Conservation (phyloP, 345 rosid species). For the Populus davidiana region DNA sequence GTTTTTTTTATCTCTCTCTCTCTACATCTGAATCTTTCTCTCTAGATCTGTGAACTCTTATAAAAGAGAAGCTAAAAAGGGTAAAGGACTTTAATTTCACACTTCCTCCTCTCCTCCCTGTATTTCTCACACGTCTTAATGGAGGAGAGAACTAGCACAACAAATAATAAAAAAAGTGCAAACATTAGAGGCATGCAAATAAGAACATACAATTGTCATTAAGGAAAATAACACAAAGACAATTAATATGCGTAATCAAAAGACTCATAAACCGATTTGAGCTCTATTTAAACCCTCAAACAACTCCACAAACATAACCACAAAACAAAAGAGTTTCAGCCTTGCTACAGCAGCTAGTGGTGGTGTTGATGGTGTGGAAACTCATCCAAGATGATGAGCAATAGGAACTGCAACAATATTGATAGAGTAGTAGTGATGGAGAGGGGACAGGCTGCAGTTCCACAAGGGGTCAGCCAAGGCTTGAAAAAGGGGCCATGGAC, state of each 20-base stretch:
- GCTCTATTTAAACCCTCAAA: conserved; percentile 8
- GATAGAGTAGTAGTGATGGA: conserved; percentile 9
- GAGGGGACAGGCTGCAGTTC: not conserved
- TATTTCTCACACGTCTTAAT: conserved; percentile 12
- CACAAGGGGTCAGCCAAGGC: conserved; percentile 20
- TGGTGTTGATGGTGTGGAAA: not conserved
- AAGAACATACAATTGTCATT: conserved; percentile 4
- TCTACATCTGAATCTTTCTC: too few species aligned
- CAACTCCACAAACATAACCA: not conserved
- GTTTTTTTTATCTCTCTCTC: too few species aligned
- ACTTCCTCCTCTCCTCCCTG: conserved; percentile 1
- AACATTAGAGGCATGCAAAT: not conserved
- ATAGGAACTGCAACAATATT: not conserved
- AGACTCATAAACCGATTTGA: not conserved
- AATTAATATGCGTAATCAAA: not conserved
- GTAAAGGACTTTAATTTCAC: not conserved
- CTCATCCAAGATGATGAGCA: conserved; percentile 24
- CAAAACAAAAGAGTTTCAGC: not conserved
- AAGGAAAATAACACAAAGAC: conserved; percentile 6
- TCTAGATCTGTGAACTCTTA: too few species aligned
- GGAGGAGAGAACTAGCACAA: conserved; percentile 31
- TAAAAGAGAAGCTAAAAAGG: too few species aligned
- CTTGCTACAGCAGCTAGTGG: not conserved
- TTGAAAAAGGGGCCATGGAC: conserved; percentile 93
- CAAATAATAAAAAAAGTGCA: not conserved